These are phyloP conservation scores for Eremomyces bilateralis DNA, from an alignment of 495 filamentous ascomycete genomes.

Conservation along the genomic window DNA sequence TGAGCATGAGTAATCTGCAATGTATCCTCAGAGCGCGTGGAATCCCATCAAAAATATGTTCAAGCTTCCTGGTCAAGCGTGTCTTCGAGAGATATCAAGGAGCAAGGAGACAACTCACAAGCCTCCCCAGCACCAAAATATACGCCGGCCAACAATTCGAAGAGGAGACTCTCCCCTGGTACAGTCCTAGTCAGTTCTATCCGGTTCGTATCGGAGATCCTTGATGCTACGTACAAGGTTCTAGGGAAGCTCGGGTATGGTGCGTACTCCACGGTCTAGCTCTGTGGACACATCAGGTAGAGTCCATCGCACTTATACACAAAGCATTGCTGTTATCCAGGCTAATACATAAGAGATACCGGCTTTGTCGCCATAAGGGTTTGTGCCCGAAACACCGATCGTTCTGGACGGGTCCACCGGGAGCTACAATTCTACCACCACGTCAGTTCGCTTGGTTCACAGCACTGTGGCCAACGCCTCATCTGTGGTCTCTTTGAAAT, in stretches of 20 bases:
- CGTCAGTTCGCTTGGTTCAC: slow-evolving; percentile 7
- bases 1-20: too few species aligned
- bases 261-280: slow-evolving; percentile 27
- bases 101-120: slow-evolving; percentile 1
- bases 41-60: too few species aligned
- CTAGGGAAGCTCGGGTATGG: slow-evolving; percentile 33
- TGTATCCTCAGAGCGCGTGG: too few species aligned
- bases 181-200: slow-evolving; percentile 24
- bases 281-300: slow-evolving; percentile 8
- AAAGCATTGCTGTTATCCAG: slow-evolving; percentile 3
- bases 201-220: slow-evolving; percentile 28
- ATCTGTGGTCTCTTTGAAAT: slow-evolving; percentile 7
- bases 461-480: slow-evolving; percentile 7
- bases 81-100: slow-evolving; percentile 1
- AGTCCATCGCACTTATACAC: slow-evolving; percentile 3
- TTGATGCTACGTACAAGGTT: slow-evolving; percentile 26
- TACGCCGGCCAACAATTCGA: slow-evolving; percentile 14
- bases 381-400: slow-evolving; percentile 8
- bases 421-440: slow-evolving; percentile 9
- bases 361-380: slow-evolving; percentile 9
- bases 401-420: slow-evolving; percentile 5
- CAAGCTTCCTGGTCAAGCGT: slow-evolving; percentile 1
- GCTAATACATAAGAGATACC: slow-evolving; percentile 4
- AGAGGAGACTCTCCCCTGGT: slow-evolving; percentile 26
- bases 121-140: slow-evolving; percentile 5